Evolutionary conservation across 163 green algal species (phyloP).

Genomic region (Volvox carteri): DNA sequence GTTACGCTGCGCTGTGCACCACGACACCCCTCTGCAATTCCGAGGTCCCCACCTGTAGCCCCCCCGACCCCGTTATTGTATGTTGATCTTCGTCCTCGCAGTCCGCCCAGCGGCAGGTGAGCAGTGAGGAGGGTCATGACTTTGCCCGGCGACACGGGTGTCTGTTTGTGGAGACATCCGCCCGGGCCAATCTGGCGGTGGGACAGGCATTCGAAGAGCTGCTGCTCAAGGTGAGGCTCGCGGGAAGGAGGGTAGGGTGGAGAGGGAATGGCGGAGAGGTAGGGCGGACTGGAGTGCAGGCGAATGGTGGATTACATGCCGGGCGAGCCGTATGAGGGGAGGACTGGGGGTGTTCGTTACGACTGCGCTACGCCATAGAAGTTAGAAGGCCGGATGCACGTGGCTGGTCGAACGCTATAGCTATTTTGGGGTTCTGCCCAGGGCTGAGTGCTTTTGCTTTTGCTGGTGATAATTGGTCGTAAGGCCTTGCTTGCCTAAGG

Average conservation of each 20-base stretch:
- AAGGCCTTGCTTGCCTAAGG: neutral
- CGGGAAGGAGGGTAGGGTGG: too few relatives aligned
- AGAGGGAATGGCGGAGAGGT: neutral
- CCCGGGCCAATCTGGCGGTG: slow-evolving; percentile 89
- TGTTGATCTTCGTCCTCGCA: neutral
- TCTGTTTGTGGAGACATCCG: slow-evolving; percentile 96
- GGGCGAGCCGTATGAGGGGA: neutral
- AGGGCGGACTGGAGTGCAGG: neutral
- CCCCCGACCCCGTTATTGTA: neutral
- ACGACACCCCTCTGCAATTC: too few relatives aligned
- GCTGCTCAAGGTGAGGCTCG: slow-evolving; percentile 42
- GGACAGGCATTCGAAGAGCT: slow-evolving; percentile 94
- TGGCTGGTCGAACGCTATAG: too few relatives aligned
- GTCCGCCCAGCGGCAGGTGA: slow-evolving; percentile 83
- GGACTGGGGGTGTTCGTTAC: neutral
- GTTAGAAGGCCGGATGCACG: neutral
- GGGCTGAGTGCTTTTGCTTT: neutral
- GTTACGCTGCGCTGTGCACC: too few relatives aligned
- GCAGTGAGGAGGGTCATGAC: slow-evolving; percentile 81
- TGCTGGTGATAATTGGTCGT: neutral
- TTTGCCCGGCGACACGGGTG: slow-evolving; percentile 92
- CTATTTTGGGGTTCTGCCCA: too few relatives aligned
- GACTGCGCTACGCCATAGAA: neutral
- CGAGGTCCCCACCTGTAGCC: too few relatives aligned
- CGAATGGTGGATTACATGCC: neutral